Evolutionary conservation across 2,329 filamentous ascomycete species (phyloP).

Genomic region (Sarocladium oryzae): DNA sequence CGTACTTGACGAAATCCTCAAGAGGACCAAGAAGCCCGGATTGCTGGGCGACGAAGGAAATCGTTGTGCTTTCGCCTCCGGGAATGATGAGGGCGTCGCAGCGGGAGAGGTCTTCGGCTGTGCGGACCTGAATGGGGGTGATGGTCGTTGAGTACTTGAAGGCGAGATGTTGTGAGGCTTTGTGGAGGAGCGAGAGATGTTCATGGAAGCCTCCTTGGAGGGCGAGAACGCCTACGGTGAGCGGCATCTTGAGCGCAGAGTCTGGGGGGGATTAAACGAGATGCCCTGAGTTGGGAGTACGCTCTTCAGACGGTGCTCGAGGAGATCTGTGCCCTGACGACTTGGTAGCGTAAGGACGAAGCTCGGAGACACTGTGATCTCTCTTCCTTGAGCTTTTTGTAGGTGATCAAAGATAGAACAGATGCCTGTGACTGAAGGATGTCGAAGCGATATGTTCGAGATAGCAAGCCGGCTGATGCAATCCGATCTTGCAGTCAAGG

Average conservation of each 20-base stretch:
- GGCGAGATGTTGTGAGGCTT: slow-evolving; percentile 52
- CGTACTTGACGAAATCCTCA: slow-evolving; percentile 83
- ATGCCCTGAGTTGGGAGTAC: no score
- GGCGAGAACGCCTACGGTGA: slow-evolving; percentile 58
- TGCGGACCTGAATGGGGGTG: slow-evolving; percentile 74
- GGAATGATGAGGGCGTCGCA: slow-evolving; percentile 87
- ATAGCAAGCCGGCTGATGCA: no score
- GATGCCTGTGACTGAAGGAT: no score
- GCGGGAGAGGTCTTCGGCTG: slow-evolving; percentile 56
- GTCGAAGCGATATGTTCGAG: no score
- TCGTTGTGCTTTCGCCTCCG: slow-evolving; percentile 91
- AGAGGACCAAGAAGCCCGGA: slow-evolving; percentile 78
- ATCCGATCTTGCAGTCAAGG: no score
- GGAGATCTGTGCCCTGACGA: no score
- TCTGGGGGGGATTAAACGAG: not conserved
- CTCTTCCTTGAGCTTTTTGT: no score
- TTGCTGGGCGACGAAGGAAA: slow-evolving; percentile 78
- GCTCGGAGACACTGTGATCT: no score
- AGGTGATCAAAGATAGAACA: no score
- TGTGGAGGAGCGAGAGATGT: slow-evolving; percentile 69
- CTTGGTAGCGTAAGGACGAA: no score
- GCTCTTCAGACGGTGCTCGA: no score
- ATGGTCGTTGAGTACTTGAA: slow-evolving; percentile 31
- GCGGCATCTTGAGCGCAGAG: slow-evolving; percentile 16
- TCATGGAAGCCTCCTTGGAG: slow-evolving; percentile 92